Conservation (phyloP, 306 rosid species). For the Ormosia emarginata region DNA sequence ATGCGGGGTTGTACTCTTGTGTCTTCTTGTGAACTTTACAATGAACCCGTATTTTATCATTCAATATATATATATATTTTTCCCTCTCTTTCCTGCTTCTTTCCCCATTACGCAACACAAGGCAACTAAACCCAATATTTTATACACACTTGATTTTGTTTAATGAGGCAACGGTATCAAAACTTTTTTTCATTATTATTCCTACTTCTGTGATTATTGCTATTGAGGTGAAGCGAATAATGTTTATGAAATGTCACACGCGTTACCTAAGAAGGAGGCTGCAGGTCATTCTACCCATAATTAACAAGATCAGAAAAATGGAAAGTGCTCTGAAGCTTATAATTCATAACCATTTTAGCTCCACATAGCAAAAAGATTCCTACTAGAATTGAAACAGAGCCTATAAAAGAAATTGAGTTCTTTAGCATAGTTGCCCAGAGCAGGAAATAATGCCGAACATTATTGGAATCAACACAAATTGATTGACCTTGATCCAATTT, state of each 20-base stretch:
- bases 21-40: too few relatives aligned
- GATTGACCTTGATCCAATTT: background rate
- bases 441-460: too few relatives aligned
- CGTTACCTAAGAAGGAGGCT: background rate
- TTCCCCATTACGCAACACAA: too few relatives aligned
- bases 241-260: background rate
- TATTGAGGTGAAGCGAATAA: background rate
- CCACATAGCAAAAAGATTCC: slow-evolving; percentile 19
- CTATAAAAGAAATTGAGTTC: slow-evolving; percentile 25
- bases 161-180: background rate
- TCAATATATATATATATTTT: too few relatives aligned
- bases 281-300: background rate
- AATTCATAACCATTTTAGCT: slow-evolving; percentile 10
- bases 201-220: background rate
- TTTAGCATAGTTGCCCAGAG: slow-evolving; percentile 40
- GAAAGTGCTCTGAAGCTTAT: slow-evolving; percentile 9
- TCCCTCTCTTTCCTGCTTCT: too few relatives aligned
- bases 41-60: too few relatives aligned
- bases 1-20: too few relatives aligned
- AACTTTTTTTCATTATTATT: background rate
- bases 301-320: background rate
- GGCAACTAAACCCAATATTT: too few relatives aligned
- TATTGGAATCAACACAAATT: background rate
- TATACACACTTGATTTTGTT: too few relatives aligned
- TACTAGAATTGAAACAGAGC: slow-evolving; percentile 24